Conservation (phyloP, 176 grass and related monocot species). For the Oryza glaberrima region DNA sequence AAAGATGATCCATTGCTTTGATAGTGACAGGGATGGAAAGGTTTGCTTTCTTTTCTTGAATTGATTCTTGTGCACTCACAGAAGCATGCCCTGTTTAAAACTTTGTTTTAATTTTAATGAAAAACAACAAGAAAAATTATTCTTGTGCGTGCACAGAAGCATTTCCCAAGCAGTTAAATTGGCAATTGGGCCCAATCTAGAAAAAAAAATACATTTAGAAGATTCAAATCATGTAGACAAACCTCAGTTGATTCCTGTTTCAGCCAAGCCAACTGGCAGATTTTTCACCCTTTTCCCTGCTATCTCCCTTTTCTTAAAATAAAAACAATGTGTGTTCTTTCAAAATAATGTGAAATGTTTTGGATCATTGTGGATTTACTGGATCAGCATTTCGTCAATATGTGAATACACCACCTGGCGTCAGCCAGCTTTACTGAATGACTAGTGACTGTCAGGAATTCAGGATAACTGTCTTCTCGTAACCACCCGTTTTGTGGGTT, state of each 20-base stretch:
- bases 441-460: neutral
- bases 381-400: neutral
- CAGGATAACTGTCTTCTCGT: neutral
- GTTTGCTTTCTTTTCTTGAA: constrained; percentile 39
- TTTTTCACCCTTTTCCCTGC: neutral
- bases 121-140: neutral
- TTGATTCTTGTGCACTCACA: too few relatives aligned
- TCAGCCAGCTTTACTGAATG: constrained; percentile 21
- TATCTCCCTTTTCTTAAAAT: neutral
- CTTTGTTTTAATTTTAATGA: neutral
- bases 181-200: neutral
- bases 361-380: neutral
- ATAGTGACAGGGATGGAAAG: constrained; percentile 82
- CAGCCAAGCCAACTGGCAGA: neutral
- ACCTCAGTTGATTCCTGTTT: neutral
- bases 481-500: neutral
- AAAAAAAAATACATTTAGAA: neutral
- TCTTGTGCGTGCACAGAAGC: neutral
- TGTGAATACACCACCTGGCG: neutral
- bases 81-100: neutral
- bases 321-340: neutral
- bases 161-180: constrained; percentile 4
- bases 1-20: constrained; percentile 88
- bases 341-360: neutral
- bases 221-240: neutral